These are phyloP conservation scores for Malus asiatica DNA, from an alignment of 306 rosid genomes.

Conservation along the genomic window DNA sequence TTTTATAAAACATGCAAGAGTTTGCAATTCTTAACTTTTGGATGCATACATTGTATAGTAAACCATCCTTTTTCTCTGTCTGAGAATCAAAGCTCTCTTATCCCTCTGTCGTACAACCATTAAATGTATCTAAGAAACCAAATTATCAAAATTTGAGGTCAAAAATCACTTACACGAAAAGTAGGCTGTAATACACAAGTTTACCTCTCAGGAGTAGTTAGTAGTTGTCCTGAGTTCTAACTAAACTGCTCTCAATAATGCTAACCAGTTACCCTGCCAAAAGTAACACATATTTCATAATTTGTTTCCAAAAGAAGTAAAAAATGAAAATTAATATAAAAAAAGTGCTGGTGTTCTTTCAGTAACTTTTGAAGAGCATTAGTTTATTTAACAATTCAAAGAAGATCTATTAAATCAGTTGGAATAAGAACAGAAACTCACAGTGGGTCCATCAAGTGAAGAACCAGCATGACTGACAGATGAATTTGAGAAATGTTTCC, in stretches of 20 bases:
- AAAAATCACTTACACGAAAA: conserved; percentile 2
- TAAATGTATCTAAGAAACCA: neutral
- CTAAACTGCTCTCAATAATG: neutral
- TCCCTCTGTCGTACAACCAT: neutral
- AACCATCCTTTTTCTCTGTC: neutral
- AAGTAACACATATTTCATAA: neutral
- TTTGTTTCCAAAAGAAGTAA: neutral
- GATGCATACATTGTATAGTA: neutral
- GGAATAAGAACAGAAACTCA: conserved; percentile 1
- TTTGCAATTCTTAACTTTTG: neutral
- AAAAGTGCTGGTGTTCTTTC: neutral
- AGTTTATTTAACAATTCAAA: neutral
- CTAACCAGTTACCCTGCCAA: conserved; percentile 9
- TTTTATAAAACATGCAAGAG: neutral
- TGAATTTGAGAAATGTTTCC: neutral
- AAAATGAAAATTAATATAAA: neutral
- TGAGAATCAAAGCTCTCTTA: neutral
- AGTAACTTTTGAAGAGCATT: neutral
- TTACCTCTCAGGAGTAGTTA: neutral
- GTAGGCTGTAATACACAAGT: neutral
- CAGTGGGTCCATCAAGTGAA: neutral
- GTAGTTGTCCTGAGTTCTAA: neutral
- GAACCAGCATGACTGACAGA: neutral
- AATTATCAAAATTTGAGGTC: neutral
- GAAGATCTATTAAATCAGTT: neutral